phyloP scores from a whole-genome alignment of 768 basidiomycete species.

The Inosperma sp. region DNA sequence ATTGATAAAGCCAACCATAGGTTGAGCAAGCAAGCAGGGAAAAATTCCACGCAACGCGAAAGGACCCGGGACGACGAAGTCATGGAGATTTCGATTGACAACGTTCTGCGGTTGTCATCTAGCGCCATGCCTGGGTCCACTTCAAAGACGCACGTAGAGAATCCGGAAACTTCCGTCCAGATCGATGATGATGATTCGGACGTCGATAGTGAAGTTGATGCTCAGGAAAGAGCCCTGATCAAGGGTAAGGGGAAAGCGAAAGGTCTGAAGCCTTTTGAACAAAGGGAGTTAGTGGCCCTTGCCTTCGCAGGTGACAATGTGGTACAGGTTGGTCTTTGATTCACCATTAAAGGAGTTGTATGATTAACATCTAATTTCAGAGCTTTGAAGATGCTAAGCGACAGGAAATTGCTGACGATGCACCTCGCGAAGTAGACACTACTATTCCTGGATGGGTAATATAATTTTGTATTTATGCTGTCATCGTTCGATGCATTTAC shows the following conservation, averaged over 20 bases:
- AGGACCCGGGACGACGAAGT: constrained; percentile 67
- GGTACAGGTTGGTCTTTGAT: constrained; percentile 56
- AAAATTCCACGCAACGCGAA: constrained; percentile 52
- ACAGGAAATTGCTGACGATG: constrained; percentile 79
- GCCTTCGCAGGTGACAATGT: constrained; percentile 99
- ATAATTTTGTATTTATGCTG: no score
- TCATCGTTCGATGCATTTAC: no score
- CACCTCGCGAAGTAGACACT: constrained; percentile 81
- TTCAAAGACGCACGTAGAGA: constrained; percentile 30
- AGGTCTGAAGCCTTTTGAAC: constrained; percentile 69
- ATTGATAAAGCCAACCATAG: constrained; percentile 67
- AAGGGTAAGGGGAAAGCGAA: constrained; percentile 44
- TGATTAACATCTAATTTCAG: constrained; percentile 34
- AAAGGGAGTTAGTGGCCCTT: constrained; percentile 86
- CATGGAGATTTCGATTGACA: constrained; percentile 69
- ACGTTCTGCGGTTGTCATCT: constrained; percentile 37
- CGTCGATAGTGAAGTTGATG: constrained; percentile 62
- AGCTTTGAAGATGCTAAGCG: constrained; percentile 84
- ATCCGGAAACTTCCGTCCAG: constrained; percentile 36
- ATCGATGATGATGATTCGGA: constrained; percentile 46
- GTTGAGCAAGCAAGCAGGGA: constrained; percentile 60
- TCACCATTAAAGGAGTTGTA: not conserved
- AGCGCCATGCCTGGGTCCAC: no score
- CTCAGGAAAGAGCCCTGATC: constrained; percentile 49
- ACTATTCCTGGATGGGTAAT: constrained; percentile 94